Evolutionary conservation across 2,329 filamentous ascomycete genomes (phyloP).

Genomic region (Pseudogymnoascus sp.): DNA sequence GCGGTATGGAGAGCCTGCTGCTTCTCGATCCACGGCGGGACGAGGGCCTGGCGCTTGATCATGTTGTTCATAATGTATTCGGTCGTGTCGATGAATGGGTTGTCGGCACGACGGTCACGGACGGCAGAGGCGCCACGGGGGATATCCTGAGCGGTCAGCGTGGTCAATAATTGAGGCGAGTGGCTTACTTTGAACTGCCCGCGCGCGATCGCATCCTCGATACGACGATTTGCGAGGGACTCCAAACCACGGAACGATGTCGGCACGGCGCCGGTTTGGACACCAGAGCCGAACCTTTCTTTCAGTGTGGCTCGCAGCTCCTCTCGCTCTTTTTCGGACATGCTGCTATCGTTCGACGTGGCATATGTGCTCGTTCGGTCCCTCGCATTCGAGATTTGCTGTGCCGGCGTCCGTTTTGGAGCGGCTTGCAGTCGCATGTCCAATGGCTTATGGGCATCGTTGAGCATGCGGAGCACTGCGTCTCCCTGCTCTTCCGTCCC

Average conservation of each 20-base stretch:
- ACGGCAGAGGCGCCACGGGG: slow-evolving; percentile 72
- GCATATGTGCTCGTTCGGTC: slow-evolving; percentile 53
- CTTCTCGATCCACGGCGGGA: slow-evolving; percentile 98
- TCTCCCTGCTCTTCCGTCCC: slow-evolving; percentile 70
- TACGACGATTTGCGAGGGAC: slow-evolving; percentile 80
- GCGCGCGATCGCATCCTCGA: slow-evolving; percentile 86
- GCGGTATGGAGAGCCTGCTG: slow-evolving; percentile 79
- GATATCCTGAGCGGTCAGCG: slow-evolving; percentile 50
- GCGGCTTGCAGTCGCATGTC: slow-evolving; percentile 44
- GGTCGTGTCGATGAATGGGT: slow-evolving; percentile 89
- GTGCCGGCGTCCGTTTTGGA: slow-evolving; percentile 36
- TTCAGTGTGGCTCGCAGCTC: slow-evolving; percentile 65
- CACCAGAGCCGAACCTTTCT: slow-evolving; percentile 70
- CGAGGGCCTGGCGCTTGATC: slow-evolving; percentile 90
- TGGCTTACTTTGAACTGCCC: slow-evolving; percentile 64
- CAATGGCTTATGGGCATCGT: slow-evolving; percentile 70
- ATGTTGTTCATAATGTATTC: slow-evolving; percentile 99
- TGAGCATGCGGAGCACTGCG: slow-evolving; percentile 73
- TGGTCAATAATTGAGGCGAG: background rate
- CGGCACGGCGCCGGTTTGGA: slow-evolving; percentile 56
- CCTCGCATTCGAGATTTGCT: slow-evolving; percentile 46
- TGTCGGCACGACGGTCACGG: slow-evolving; percentile 73
- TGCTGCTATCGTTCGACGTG: slow-evolving; percentile 41
- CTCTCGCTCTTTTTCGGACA: slow-evolving; percentile 67
- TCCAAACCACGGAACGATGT: slow-evolving; percentile 71